phyloP scores from a whole-genome alignment of 495 filamentous ascomycete species.

The Penicillium nucicola region DNA sequence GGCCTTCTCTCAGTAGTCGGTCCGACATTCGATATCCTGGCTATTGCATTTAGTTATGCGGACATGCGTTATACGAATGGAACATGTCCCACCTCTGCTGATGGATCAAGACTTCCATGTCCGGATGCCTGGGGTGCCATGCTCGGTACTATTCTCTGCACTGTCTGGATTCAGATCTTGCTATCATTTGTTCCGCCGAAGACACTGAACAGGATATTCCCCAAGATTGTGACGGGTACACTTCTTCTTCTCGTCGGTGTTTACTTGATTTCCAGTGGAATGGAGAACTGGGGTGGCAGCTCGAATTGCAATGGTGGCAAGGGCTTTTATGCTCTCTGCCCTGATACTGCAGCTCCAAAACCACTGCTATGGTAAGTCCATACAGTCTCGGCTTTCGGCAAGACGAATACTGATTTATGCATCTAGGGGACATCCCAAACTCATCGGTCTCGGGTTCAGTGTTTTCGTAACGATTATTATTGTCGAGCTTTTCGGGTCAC shows the following conservation, averaged over 20 bases:
- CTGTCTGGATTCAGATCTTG: constrained; percentile 36
- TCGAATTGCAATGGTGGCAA: constrained; percentile 54
- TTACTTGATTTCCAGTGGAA: constrained; percentile 67
- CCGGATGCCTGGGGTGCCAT: constrained; percentile 80
- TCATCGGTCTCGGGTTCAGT: constrained; percentile 80
- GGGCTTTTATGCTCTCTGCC: constrained; percentile 59
- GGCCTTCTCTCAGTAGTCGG: constrained; percentile 81
- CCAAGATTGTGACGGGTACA: constrained; percentile 76
- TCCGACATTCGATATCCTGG: constrained; percentile 78
- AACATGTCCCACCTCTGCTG: constrained; percentile 57
- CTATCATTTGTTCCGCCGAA: constrained; percentile 45
- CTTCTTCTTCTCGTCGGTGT: constrained; percentile 72
- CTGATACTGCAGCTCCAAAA: constrained; percentile 63
- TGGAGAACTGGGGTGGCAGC: constrained; percentile 78
- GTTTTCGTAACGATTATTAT: constrained; percentile 79
- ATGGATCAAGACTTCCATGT: constrained; percentile 67
- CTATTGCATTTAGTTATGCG: constrained; percentile 70
- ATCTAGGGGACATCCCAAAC: constrained; percentile 66
- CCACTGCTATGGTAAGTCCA: constrained; percentile 57
- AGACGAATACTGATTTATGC: not conserved
- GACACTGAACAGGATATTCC: constrained; percentile 69
- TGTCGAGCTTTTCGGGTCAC: constrained; percentile 72
- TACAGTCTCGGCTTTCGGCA: too few species aligned
- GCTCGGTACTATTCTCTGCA: constrained; percentile 66
- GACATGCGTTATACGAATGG: constrained; percentile 76